phyloP scores from a whole-genome alignment of 2,329 filamentous ascomycete species.

The Calonectria hawksworthii region DNA sequence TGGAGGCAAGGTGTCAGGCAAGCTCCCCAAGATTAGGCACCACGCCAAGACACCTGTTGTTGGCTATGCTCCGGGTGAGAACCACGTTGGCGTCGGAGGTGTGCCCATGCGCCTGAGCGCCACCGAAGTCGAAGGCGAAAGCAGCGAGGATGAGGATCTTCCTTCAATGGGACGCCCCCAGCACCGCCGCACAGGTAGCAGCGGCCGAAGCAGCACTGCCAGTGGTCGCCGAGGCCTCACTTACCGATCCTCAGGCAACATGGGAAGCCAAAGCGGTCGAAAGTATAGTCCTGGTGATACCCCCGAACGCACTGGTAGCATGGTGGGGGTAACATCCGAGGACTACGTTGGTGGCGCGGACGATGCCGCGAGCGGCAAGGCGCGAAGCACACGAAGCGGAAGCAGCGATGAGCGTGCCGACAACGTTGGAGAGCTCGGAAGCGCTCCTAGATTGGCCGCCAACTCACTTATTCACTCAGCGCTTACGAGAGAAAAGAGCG shows the following conservation, averaged over 20 bases:
- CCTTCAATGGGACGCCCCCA: slow-evolving; percentile 63
- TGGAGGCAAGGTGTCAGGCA: slow-evolving; percentile 79
- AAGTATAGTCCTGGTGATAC: slow-evolving; percentile 69
- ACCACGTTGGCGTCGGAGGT: slow-evolving; percentile 81
- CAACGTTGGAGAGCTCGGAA: slow-evolving; percentile 68
- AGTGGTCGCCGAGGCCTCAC: slow-evolving; percentile 64
- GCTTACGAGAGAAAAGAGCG: slow-evolving; percentile 74
- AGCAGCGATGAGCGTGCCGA: slow-evolving; percentile 74
- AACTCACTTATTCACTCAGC: slow-evolving; percentile 72
- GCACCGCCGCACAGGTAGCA: slow-evolving; percentile 81
- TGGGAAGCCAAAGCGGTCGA: slow-evolving; percentile 56
- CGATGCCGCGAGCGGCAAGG: slow-evolving; percentile 61
- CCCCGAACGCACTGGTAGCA: slow-evolving; percentile 67
- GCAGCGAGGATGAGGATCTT: slow-evolving; percentile 81
- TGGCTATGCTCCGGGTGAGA: slow-evolving; percentile 82
- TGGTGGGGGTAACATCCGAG: slow-evolving; percentile 60
- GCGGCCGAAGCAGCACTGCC: slow-evolving; percentile 77
- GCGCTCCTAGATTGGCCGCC: slow-evolving; percentile 65
- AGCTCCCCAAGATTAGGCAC: slow-evolving; percentile 93
- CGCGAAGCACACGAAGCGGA: slow-evolving; percentile 66
- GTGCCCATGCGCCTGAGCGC: slow-evolving; percentile 94
- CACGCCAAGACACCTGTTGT: slow-evolving; percentile 85
- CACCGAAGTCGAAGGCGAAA: slow-evolving; percentile 93
- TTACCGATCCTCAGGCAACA: slow-evolving; percentile 66
- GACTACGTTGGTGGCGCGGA: slow-evolving; percentile 46